phyloP scores from a whole-genome alignment of 2,329 filamentous ascomycete species.

The Fusarium lateritium region DNA sequence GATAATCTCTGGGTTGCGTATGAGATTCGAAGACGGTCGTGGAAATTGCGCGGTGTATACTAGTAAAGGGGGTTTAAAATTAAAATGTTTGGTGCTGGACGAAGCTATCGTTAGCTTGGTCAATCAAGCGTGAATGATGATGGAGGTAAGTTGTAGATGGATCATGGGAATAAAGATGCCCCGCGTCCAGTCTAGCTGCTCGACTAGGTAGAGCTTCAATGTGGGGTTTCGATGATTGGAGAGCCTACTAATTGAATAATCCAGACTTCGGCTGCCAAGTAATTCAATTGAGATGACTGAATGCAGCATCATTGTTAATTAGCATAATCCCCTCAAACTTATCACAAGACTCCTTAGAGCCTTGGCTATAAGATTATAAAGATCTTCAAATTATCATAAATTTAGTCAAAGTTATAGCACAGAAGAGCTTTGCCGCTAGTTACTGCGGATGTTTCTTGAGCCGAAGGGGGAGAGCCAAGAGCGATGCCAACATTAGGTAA shows the following conservation, averaged over 20 bases:
- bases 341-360: no score
- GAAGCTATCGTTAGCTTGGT: constrained; percentile 31
- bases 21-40: background rate
- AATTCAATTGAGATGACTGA: no score
- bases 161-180: constrained; percentile 33
- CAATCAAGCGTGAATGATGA: constrained; percentile 15
- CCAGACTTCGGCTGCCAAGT: no score
- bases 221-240: constrained; percentile 20
- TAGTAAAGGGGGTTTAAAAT: constrained; percentile 8
- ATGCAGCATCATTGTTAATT: no score
- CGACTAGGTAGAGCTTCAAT: constrained; percentile 6
- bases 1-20: background rate
- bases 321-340: no score
- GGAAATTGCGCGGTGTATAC: background rate
- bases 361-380: no score
- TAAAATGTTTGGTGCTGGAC: constrained; percentile 9
- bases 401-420: no score
- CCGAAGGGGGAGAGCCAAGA: no score
- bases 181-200: constrained; percentile 25
- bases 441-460: no score
- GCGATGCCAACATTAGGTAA: constrained; percentile 14
- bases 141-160: constrained; percentile 15
- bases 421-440: no score
- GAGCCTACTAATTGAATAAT: background rate
- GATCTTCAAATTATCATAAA: no score